Evolutionary conservation across 2,329 filamentous ascomycete genomes (phyloP).

Genomic region (Calonectria naviculata): DNA sequence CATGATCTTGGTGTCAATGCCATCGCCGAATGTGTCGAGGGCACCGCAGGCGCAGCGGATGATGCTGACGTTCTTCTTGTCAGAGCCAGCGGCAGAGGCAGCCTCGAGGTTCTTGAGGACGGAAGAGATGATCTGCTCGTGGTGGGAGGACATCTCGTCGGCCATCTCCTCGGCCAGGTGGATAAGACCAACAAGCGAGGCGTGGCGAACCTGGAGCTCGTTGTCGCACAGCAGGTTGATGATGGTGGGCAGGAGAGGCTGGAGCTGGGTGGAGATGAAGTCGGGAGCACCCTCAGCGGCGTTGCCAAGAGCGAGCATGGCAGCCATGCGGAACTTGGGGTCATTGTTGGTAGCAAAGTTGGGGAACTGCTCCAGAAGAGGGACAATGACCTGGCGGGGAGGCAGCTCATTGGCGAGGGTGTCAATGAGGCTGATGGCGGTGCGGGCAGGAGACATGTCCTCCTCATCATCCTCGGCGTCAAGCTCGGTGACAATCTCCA

Average conservation of each 20-base stretch:
- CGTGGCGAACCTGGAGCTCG: conserved; percentile 86
- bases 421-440: conserved; percentile 88
- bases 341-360: conserved; percentile 81
- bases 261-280: conserved; percentile 94
- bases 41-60: conserved; percentile 91
- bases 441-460: conserved; percentile 82
- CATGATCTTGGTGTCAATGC: conserved; percentile 82
- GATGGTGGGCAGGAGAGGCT: conserved; percentile 86
- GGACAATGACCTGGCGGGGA: conserved; percentile 93
- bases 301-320: conserved; percentile 91
- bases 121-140: conserved; percentile 84
- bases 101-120: conserved; percentile 91
- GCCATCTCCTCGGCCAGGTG: conserved; percentile 93
- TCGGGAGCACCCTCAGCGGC: conserved; percentile 97
- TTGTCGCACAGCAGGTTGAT: conserved; percentile 85
- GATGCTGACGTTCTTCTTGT: conserved; percentile 84
- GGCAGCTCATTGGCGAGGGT: conserved; percentile 89
- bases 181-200: conserved; percentile 87
- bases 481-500: conserved; percentile 91
- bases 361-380: conserved; percentile 87
- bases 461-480: conserved; percentile 82
- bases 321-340: conserved; percentile 86
- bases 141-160: conserved; percentile 88
- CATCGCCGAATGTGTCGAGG: conserved; percentile 90
- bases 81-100: conserved; percentile 74